Conservation (phyloP, 78 protist species). For the Monosiga brevicollis region DNA sequence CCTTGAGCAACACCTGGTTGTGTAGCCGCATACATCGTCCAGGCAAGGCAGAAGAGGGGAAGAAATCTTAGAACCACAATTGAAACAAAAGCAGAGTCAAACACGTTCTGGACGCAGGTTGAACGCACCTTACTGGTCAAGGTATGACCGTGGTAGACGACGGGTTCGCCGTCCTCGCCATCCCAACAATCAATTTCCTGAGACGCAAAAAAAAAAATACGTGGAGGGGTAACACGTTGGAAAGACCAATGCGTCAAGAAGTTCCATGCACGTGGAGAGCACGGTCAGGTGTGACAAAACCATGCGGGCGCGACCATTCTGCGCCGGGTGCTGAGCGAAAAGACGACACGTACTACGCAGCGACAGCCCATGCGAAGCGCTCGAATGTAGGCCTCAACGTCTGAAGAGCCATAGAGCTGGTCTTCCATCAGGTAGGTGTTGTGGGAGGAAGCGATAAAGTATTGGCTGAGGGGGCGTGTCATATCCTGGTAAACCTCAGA, state of each 20-base stretch:
- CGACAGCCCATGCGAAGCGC: conserved; percentile 49
- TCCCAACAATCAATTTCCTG: conserved; percentile 80
- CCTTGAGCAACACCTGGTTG: neutral
- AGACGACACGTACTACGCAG: conserved; percentile 45
- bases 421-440: conserved; percentile 74
- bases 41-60: no score
- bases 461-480: conserved; percentile 39
- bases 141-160: conserved; percentile 82
- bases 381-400: conserved; percentile 1
- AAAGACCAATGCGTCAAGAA: no score
- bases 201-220: neutral
- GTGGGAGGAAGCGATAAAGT: conserved; percentile 62
- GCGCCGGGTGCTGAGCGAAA: no score
- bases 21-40: neutral
- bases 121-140: conserved; percentile 42
- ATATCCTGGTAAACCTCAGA: no score
- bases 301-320: no score
- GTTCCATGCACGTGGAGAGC: no score
- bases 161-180: conserved; percentile 72
- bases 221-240: no score
- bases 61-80: no score
- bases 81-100: neutral
- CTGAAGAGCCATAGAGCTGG: conserved; percentile 57
- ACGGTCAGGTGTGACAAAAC: no score
- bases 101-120: no score